Evolutionary conservation across 768 basidiomycete genomes (phyloP).

Genomic region (Lentinula raphanica): DNA sequence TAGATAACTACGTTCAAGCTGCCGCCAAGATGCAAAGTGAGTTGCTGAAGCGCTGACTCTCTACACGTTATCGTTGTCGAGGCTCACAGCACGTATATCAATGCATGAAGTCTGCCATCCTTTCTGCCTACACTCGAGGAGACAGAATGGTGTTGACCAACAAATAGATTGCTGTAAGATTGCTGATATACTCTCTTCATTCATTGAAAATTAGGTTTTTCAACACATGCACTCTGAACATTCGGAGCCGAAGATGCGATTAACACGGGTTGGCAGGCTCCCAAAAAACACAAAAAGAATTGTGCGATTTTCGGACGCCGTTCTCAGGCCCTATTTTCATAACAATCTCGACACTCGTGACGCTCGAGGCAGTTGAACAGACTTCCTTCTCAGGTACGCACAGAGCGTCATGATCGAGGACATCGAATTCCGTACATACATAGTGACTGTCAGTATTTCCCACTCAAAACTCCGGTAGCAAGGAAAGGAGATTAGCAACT

Average conservation of each 20-base stretch:
- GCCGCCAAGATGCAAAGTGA: constrained; percentile 46
- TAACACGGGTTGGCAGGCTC: constrained; percentile 17
- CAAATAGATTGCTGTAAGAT: too few species aligned
- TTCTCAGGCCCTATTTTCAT: constrained; percentile 18
- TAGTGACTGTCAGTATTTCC: background rate
- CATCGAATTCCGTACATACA: constrained; percentile 7
- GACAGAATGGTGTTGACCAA: constrained; percentile 29
- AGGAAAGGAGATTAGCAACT: background rate
- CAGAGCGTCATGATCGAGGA: constrained; percentile 32
- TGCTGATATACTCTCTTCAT: background rate
- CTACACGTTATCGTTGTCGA: too few species aligned
- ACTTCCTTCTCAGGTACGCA: constrained; percentile 20
- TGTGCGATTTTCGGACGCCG: constrained; percentile 29
- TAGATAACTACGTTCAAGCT: constrained; percentile 41
- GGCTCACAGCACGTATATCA: too few species aligned
- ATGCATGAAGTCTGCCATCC: too few species aligned
- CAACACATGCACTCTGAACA: constrained; percentile 19
- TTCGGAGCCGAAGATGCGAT: constrained; percentile 30
- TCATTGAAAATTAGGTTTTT: constrained; percentile 19
- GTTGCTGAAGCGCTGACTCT: too few species aligned
- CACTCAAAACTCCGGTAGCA: constrained; percentile 10
- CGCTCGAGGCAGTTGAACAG: constrained; percentile 20
- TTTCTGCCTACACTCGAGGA: too few species aligned
- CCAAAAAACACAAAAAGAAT: background rate
- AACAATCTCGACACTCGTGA: constrained; percentile 24